Conservation (phyloP, 495 filamentous ascomycete species). For the Neurospora sp. region DNA sequence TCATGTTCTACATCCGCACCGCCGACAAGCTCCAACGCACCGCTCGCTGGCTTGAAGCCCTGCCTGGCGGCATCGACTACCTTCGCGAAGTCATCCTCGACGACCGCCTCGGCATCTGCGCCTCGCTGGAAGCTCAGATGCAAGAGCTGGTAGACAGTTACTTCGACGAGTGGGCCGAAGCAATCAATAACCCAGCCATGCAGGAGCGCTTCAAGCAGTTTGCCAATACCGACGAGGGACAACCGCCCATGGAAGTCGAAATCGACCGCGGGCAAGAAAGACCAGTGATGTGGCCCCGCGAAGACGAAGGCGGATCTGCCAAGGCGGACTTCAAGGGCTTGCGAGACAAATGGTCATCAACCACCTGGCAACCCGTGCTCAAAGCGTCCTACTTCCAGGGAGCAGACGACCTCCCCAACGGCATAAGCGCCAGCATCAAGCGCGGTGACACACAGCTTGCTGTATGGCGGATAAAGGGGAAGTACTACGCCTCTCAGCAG, state of each 20-base stretch:
- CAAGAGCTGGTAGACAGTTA: constrained; percentile 75
- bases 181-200: constrained; percentile 56
- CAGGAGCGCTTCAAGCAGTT: constrained; percentile 77
- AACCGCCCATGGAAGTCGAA: constrained; percentile 62
- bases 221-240: constrained; percentile 66
- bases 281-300: constrained; percentile 77
- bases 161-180: constrained; percentile 94
- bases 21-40: constrained; percentile 93
- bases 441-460: constrained; percentile 87
- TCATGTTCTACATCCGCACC: constrained; percentile 95
- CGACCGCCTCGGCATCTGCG: constrained; percentile 81
- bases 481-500: constrained; percentile 86
- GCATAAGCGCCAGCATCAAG: constrained; percentile 64
- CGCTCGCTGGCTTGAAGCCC: constrained; percentile 80
- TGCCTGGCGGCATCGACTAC: constrained; percentile 82
- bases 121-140: constrained; percentile 85
- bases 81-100: constrained; percentile 75
- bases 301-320: constrained; percentile 26
- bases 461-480: constrained; percentile 76
- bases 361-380: constrained; percentile 81
- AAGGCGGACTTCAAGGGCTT: constrained; percentile 61
- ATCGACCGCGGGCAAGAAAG: constrained; percentile 64
- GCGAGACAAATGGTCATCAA: constrained; percentile 56
- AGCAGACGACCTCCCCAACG: constrained; percentile 54
- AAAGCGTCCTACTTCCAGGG: constrained; percentile 58